Evolutionary conservation across 768 basidiomycete genomes (phyloP).

Genomic region (Ephemerocybe angulata): DNA sequence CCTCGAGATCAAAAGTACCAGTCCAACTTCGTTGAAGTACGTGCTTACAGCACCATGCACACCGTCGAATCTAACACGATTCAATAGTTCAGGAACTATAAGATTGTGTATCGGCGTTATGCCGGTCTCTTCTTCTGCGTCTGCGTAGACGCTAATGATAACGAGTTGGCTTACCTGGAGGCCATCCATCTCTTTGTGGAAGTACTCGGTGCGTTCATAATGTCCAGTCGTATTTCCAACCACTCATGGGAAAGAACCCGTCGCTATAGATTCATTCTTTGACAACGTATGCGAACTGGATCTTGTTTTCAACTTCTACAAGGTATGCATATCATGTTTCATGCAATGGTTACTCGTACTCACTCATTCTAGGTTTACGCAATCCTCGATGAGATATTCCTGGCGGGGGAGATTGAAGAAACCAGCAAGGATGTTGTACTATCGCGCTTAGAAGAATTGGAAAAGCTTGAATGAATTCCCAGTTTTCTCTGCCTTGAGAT

Average conservation of each 20-base stretch:
- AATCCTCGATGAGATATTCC: slow-evolving; percentile 95
- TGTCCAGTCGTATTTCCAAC: neutral
- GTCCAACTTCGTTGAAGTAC: slow-evolving; percentile 98
- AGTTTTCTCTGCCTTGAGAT: neutral
- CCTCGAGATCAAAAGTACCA: slow-evolving; percentile 98
- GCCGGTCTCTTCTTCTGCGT: slow-evolving; percentile 98
- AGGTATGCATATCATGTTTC: slow-evolving; percentile 45
- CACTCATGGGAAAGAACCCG: neutral
- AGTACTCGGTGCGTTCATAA: slow-evolving; percentile 69
- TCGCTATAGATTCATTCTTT: slow-evolving; percentile 82
- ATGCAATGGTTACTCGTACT: neutral
- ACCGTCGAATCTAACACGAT: too few species aligned
- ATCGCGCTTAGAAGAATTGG: slow-evolving; percentile 83
- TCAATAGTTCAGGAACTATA: slow-evolving; percentile 90
- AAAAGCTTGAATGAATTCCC: slow-evolving; percentile 73
- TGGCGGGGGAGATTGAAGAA: slow-evolving; percentile 98
- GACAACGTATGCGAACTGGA: slow-evolving; percentile 98
- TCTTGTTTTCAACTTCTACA: slow-evolving; percentile 98
- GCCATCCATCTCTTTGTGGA: slow-evolving; percentile 99
- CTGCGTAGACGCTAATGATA: slow-evolving; percentile 97
- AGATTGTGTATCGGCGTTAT: slow-evolving; percentile 94
- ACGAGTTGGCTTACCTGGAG: slow-evolving; percentile 95
- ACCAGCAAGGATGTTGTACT: slow-evolving; percentile 96
- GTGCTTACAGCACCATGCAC: too few species aligned
- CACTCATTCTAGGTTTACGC: slow-evolving; percentile 75